Percentiles rank a stretch among this genome's conserved stretches.
These are phyloP conservation scores for Aspergillus pseudoglaucus DNA, from an alignment of 2,329 filamentous ascomycete species.

Conservation along the genomic window DNA sequence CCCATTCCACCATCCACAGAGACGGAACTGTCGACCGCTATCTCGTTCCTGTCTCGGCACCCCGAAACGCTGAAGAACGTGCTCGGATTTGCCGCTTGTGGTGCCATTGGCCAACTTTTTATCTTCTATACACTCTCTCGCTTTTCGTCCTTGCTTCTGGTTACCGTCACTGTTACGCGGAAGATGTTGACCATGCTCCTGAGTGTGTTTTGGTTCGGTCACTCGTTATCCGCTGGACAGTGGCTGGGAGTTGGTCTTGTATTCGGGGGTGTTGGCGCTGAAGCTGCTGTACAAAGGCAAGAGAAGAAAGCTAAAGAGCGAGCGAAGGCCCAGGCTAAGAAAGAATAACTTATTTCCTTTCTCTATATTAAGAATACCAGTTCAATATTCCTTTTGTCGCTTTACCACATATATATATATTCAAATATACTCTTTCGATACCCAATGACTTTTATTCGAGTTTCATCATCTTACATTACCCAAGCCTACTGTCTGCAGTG, in stretches of 20 bases:
- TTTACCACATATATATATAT: too few species aligned
- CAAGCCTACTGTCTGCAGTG: too few species aligned
- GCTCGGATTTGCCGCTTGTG: slow-evolving; percentile 80
- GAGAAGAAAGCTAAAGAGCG: slow-evolving; percentile 79
- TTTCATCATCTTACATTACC: too few species aligned
- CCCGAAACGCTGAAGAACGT: slow-evolving; percentile 82
- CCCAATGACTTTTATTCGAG: too few species aligned
- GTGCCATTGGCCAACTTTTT: slow-evolving; percentile 90
- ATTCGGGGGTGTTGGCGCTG: slow-evolving; percentile 90
- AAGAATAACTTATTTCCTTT: slow-evolving; percentile 13
- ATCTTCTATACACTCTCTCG: slow-evolving; percentile 94
- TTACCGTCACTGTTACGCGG: slow-evolving; percentile 92
- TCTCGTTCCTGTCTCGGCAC: slow-evolving; percentile 72
- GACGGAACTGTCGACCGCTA: slow-evolving; percentile 72
- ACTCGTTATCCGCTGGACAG: slow-evolving; percentile 78
- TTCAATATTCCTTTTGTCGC: too few species aligned
- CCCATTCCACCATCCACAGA: slow-evolving; percentile 50
- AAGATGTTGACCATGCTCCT: slow-evolving; percentile 99
- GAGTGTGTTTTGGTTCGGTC: slow-evolving; percentile 90
- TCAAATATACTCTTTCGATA: too few species aligned
- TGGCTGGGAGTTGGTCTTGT: slow-evolving; percentile 89
- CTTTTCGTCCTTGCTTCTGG: slow-evolving; percentile 85
- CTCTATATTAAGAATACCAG: neutral
- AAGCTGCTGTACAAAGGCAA: slow-evolving; percentile 69
- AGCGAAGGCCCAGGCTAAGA: slow-evolving; percentile 45